Evolutionary conservation across 2,329 filamentous ascomycete genomes (phyloP).

Genomic region (Tolypocladium sp.): DNA sequence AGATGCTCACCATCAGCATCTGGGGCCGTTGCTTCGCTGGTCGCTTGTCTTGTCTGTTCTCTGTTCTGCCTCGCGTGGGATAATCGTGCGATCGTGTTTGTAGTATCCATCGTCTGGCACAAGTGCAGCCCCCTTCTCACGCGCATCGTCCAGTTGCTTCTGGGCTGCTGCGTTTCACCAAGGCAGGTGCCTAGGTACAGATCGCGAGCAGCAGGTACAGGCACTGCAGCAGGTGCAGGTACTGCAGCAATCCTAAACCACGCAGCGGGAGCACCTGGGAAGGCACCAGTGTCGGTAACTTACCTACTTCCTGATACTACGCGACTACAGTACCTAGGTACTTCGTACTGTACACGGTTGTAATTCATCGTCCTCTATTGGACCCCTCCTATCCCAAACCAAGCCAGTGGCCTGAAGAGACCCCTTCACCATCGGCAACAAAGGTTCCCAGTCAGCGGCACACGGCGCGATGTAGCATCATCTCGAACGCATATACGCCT

Average conservation of each 20-base stretch:
- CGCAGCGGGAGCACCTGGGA: background rate
- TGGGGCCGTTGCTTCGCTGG: no score
- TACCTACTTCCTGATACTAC: background rate
- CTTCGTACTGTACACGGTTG: no score
- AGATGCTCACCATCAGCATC: background rate
- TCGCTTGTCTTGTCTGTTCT: background rate
- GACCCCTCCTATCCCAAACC: background rate
- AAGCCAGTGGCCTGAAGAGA: background rate
- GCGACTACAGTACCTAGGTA: no score
- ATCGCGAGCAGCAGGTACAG: background rate
- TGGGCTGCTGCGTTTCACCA: background rate
- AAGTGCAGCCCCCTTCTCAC: background rate
- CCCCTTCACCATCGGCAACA: background rate
- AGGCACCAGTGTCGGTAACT: background rate
- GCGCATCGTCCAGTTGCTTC: no score
- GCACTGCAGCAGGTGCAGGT: no score
- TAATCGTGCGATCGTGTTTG: background rate
- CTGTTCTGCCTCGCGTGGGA: background rate
- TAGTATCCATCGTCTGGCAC: background rate
- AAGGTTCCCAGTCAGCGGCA: background rate
- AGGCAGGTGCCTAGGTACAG: background rate
- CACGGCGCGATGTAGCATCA: no score
- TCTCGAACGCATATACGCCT: background rate
- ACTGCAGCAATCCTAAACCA: no score
- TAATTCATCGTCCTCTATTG: background rate